Conservation (phyloP, 352 stramenopile genomes). For the Phytopythium delawarense region DNA sequence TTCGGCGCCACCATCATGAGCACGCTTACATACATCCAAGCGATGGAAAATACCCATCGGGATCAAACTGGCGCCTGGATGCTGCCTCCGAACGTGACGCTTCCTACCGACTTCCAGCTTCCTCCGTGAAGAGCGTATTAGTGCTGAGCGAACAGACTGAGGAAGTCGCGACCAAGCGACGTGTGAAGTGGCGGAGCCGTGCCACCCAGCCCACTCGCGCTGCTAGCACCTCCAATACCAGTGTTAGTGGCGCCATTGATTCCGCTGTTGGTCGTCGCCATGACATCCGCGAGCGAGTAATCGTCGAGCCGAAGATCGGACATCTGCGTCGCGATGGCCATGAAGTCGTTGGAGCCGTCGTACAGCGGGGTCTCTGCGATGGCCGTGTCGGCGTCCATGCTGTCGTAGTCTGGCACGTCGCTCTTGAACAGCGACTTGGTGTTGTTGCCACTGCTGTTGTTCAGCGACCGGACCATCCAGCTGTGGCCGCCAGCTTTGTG, state of each 20-base stretch:
- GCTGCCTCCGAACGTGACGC: constrained; percentile 2
- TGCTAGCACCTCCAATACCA: background rate
- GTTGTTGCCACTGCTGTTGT: constrained; percentile 14
- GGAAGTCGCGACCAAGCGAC: constrained; percentile 70
- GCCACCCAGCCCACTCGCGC: background rate
- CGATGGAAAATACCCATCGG: constrained; percentile 1
- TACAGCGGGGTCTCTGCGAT: constrained; percentile 68
- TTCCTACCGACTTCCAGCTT: constrained; percentile 2
- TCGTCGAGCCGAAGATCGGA: constrained; percentile 69
- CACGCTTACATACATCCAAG: constrained; percentile 65
- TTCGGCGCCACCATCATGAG: constrained; percentile 80
- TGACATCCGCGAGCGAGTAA: constrained; percentile 38
- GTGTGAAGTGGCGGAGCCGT: constrained; percentile 42
- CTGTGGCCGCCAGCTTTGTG: constrained; percentile 6
- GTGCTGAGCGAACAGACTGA: constrained; percentile 77
- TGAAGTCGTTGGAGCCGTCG: constrained; percentile 38
- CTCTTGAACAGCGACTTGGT: constrained; percentile 10
- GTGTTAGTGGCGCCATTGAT: background rate
- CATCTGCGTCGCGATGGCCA: constrained; percentile 45
- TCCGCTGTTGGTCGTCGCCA: constrained; percentile 8
- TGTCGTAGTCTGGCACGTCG: constrained; percentile 26
- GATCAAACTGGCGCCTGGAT: constrained; percentile 5
- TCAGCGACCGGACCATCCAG: constrained; percentile 8
- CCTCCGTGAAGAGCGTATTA: constrained; percentile 11
- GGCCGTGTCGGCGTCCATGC: constrained; percentile 66